Base-by-base conservation (phyloP, 2,329 filamentous ascomycete species). In the Trichoderma sp. region DNA sequence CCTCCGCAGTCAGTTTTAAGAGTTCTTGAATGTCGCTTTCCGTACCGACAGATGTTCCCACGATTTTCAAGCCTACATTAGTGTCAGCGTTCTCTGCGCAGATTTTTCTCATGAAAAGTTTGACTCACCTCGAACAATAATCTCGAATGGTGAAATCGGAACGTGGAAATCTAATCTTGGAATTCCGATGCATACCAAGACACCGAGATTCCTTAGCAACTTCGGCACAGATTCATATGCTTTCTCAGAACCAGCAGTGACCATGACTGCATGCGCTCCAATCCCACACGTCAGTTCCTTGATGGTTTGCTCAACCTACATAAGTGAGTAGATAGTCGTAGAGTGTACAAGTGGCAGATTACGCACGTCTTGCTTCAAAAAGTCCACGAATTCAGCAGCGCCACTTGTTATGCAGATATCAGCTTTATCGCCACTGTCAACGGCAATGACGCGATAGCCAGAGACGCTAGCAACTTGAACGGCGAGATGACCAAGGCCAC, bases 21-120 rank as follows among this genome's bases (percentile, higher is more conserved):
- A 66, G 63, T 7, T 57, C 63, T 48, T 66, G 63, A 39, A 66
- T 17, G 4, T 66, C 63, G 19, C 29, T 57, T 66, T 66, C 63
- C 15, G 52, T 58, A 17, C 63, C 63, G 15, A 66, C 63, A 34
- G 63, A 66, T 39, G 63, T 57, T 32, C 63, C 50, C 17, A 66
- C 37, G 9, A 66, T 53, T 25, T 66, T 66, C 4, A 66, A 17
- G 22, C 63, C 63, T 66, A 48, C 17, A 3, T 15, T 13, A 8
- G 9, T 17, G 19, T 61, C 19, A 61, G 37, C 29, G 25, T 61
- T 42, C 27, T 29, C 10, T 29, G 1, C 0, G 15, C n/a, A 35
- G 39, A 32, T 17, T 9, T 34, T 17, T 13, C 37, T 32, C 25
- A 42, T 22, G 9, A 10, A 13, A 1, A 22, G 25, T 34, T 17